phyloP scores from a whole-genome alignment of 2,329 filamentous ascomycete genomes.

The Diaporthe aspalathi region DNA sequence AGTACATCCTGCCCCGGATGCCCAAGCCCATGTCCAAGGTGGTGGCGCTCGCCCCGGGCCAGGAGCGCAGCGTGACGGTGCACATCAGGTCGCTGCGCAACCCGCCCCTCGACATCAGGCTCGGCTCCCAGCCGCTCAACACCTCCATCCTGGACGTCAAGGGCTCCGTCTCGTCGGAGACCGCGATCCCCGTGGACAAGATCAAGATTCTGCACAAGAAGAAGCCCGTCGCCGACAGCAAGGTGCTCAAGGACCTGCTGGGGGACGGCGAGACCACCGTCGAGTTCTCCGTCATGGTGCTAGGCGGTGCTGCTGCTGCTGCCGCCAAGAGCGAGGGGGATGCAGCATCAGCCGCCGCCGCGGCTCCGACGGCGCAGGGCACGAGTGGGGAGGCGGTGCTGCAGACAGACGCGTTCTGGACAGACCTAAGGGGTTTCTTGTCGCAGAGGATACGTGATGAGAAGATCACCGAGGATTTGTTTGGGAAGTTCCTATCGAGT shows the following conservation, averaged over 20 bases:
- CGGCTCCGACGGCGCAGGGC: slow-evolving; percentile 59
- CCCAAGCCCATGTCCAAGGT: slow-evolving; percentile 57
- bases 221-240: slow-evolving; percentile 83
- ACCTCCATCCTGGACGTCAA: slow-evolving; percentile 87
- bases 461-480: slow-evolving; percentile 71
- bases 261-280: slow-evolving; percentile 66
- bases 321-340: slow-evolving; percentile 53
- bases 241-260: slow-evolving; percentile 80
- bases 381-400: slow-evolving; percentile 71
- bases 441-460: slow-evolving; percentile 82
- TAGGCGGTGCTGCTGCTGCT: slow-evolving; percentile 43
- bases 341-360: slow-evolving; percentile 50
- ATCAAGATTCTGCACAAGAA: slow-evolving; percentile 88
- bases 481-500: slow-evolving; percentile 74
- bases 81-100: slow-evolving; percentile 82
- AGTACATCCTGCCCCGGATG: slow-evolving; percentile 81
- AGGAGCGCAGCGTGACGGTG: slow-evolving; percentile 66
- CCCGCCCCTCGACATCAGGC: slow-evolving; percentile 74
- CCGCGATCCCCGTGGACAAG: slow-evolving; percentile 77
- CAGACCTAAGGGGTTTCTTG: slow-evolving; percentile 84
- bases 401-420: slow-evolving; percentile 83
- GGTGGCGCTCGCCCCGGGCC: slow-evolving; percentile 59
- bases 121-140: slow-evolving; percentile 71
- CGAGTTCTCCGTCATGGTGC: slow-evolving; percentile 81
- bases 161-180: slow-evolving; percentile 71